A percentile compares a stretch with the other conserved stretches of the same genome.
These are phyloP conservation scores for Zymoseptoria tritici DNA, from an alignment of 2,329 filamentous ascomycete species.

Conservation along the genomic window DNA sequence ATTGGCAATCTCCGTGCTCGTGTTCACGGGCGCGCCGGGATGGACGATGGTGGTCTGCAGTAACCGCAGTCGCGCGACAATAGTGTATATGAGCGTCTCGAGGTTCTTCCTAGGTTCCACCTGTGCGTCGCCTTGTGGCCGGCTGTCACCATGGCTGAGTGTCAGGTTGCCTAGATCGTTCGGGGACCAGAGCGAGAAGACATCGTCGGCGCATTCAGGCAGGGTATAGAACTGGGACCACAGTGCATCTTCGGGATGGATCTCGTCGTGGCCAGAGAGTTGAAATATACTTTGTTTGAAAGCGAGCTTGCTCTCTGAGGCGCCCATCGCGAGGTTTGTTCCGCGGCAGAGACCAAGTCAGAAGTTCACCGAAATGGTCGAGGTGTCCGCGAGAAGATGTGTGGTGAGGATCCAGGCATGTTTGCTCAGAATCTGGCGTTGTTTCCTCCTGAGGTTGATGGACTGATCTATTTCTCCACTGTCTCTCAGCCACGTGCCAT, in stretches of 20 bases:
- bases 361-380: neutral
- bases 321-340: constrained; percentile 60
- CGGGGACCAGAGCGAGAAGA: constrained; percentile 91
- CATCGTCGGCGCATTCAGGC: constrained; percentile 88
- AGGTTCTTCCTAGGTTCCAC: constrained; percentile 26
- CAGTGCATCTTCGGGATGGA: constrained; percentile 80
- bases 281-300: constrained; percentile 98
- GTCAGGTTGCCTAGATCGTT: constrained; percentile 36
- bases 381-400: neutral
- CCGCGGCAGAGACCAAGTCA: neutral
- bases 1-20: constrained; percentile 85
- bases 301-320: constrained; percentile 95
- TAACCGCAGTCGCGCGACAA: constrained; percentile 20
- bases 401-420: neutral
- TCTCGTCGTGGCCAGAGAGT: constrained; percentile 83
- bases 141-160: constrained; percentile 41
- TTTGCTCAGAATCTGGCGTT: neutral
- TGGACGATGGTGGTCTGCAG: constrained; percentile 17
- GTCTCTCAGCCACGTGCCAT: neutral
- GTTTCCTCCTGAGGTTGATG: neutral
- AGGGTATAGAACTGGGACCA: constrained; percentile 96
- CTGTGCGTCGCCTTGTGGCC: constrained; percentile 60
- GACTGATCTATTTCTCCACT: neutral
- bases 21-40: constrained; percentile 61
- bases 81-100: constrained; percentile 27